Percentiles rank a stretch among this genome's conserved stretches.
Conservation (phyloP, 2,329 filamentous ascomycete genomes). For the Didymella keratinophila region DNA sequence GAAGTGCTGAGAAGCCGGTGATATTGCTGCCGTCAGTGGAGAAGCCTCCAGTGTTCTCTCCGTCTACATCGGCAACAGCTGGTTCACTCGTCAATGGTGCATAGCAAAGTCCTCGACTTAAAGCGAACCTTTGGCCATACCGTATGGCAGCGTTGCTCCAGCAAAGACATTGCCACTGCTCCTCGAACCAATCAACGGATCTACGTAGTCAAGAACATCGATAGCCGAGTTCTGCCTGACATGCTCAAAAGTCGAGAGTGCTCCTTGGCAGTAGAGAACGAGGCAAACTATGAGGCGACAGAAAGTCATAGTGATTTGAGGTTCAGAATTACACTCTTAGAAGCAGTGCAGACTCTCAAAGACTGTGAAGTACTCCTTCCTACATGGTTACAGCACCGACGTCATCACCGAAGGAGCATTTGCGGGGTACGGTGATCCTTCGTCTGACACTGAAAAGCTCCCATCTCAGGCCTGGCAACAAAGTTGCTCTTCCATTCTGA, state of each 20-base stretch:
- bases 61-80: conserved; percentile 57
- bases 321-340: background rate
- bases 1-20: conserved; percentile 52
- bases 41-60: conserved; percentile 65
- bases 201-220: background rate
- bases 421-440: background rate
- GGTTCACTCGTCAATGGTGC: background rate
- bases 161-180: background rate
- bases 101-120: background rate
- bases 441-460: background rate
- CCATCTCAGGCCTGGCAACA: background rate
- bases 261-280: background rate
- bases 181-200: background rate
- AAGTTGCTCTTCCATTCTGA: background rate
- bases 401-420: background rate
- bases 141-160: background rate
- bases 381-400: background rate
- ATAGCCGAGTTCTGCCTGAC: background rate
- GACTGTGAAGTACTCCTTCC: background rate
- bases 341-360: background rate
- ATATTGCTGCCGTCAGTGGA: conserved; percentile 56
- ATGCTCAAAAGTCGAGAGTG: background rate
- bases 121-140: background rate
- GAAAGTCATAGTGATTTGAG: background rate
- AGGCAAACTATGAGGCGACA: background rate